A percentile compares a stretch with the other conserved stretches of the same genome.
Evolutionary conservation across 169 alveolate genomes (phyloP).

Genomic region (Plasmodium fragile): DNA sequence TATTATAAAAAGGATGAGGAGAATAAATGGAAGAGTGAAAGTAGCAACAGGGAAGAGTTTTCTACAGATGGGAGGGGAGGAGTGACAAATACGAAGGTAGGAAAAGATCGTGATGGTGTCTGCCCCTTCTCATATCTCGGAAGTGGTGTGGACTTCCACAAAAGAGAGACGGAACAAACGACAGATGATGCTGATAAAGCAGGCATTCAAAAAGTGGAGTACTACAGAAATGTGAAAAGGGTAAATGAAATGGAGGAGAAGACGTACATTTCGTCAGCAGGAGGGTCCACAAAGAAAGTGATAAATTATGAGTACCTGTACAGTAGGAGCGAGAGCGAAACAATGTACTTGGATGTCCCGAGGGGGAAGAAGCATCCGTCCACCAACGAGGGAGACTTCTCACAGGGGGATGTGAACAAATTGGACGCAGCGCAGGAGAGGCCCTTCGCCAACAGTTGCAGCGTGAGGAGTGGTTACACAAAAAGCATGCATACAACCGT

Average conservation of each 20-base stretch:
- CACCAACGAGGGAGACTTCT: neutral
- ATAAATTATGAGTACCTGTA: conserved; percentile 25
- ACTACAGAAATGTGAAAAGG: neutral
- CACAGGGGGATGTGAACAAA: neutral
- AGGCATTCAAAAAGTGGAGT: neutral
- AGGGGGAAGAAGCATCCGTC: neutral
- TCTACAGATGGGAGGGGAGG: neutral
- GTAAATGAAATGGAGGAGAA: conserved; percentile 3
- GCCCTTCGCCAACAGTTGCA: neutral
- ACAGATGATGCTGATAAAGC: neutral
- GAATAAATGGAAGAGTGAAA: neutral
- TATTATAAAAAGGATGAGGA: neutral
- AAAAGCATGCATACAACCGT: neutral
- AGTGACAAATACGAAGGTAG: neutral
- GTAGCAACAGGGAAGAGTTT: neutral
- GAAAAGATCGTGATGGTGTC: neutral
- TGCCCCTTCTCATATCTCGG: neutral
- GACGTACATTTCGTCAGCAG: neutral
- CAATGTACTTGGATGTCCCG: neutral
- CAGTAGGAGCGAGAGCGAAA: conserved; percentile 9
- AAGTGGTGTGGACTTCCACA: neutral
- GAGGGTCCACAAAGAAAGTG: neutral
- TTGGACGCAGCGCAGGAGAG: neutral
- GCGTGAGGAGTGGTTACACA: neutral
- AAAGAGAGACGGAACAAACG: neutral